Base-by-base conservation (phyloP, 192 early-diverging fungal genomes). In the Entomortierella parvispora region DNA sequence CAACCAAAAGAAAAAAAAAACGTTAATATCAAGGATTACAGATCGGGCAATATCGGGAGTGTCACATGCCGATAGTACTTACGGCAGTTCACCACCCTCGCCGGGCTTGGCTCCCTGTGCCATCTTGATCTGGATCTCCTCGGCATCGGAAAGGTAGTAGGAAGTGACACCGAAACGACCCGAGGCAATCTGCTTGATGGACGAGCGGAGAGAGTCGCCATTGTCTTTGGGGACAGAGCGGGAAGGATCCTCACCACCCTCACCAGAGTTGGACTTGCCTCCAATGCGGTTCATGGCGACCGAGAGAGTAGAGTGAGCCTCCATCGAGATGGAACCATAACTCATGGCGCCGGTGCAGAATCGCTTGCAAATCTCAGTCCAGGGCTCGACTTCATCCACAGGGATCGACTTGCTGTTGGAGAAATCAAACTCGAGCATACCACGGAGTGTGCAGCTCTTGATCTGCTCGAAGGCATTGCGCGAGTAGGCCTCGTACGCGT, bases 91-190 rank as follows among this genome's bases (percentile, higher is more conserved):
- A 83, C 96, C 97, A 66, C 97, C 96, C 85, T 99, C 96, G 52
- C 97, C 97, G 18, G 97, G 95, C 84, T 98, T 99, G 49, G 97
- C 97, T 59, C 97, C 97, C 81, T 99, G 97, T 7, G 97, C 97
- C 91, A 99, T 94, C 88, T 99, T 99, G 89, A 99, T 99, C 77
- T 99, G 97, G 23, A 99, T 87, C 84, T 99, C 96, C 64, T 99
- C 94, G 3, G 96, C 89, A 76, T 99, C 95, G 2, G 95, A 88
- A 37, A 98, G 88, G 72, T 99, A 99, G 78, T 89, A 94, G 61
- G 90, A 91, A 51, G 97, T 99, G 2, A 99, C 96, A 80, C 97
- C 97, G 79, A 99, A 99, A 57, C 97, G 94, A 33, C 96, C 97
- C 25, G 95, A 97, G 11, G 97, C 97, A 47, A 99, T 94, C 81